Evolutionary conservation across 805 yeast species (phyloP).

Genomic region (Ogataea trehalophila): DNA sequence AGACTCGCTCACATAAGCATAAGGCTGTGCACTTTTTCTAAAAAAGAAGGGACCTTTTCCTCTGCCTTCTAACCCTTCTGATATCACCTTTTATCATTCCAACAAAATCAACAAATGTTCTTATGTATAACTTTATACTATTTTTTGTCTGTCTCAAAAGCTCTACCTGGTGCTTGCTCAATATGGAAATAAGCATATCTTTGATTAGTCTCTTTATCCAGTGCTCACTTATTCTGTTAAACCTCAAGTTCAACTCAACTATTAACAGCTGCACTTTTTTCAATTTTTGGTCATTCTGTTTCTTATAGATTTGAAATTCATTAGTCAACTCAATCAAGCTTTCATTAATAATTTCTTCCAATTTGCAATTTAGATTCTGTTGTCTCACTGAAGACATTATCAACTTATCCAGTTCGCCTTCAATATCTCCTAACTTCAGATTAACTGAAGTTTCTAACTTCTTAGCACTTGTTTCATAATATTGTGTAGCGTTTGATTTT

Average conservation of each 20-base stretch:
- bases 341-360: conserved; percentile 4
- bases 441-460: background rate
- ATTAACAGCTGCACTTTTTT: background rate
- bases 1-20: background rate
- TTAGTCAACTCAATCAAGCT: background rate
- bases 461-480: too few species aligned
- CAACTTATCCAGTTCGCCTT: conserved; percentile 9
- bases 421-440: conserved; percentile 7
- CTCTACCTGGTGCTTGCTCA: too few species aligned
- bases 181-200: background rate
- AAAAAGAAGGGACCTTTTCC: too few species aligned
- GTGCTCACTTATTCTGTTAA: background rate
- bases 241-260: too few species aligned
- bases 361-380: conserved; percentile 5
- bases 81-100: too few species aligned
- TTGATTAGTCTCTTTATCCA: conserved; percentile 2
- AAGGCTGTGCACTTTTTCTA: background rate
- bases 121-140: too few species aligned
- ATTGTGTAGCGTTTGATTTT: too few species aligned
- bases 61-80: too few species aligned
- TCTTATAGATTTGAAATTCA: conserved; percentile 2
- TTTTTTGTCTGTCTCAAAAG: too few species aligned
- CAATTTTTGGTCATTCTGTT: conserved; percentile 9
- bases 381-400: conserved; percentile 6
- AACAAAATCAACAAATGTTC: too few species aligned